phyloP scores from a whole-genome alignment of 1,284 basidiomycete genomes.

The Tilletia horrida region DNA sequence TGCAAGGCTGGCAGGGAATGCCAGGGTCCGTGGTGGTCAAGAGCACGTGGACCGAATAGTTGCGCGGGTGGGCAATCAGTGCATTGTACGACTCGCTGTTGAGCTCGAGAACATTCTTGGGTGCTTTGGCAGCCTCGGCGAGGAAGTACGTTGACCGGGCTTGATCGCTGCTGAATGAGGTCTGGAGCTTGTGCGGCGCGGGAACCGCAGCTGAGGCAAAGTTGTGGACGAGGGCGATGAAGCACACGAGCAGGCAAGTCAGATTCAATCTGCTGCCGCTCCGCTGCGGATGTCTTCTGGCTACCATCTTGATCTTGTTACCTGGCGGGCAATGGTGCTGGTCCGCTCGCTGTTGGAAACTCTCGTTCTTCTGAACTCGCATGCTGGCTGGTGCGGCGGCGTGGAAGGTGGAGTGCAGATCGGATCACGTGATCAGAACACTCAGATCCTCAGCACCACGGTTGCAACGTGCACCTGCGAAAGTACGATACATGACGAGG shows the following conservation, averaged over 20 bases:
- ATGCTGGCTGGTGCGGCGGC: not conserved
- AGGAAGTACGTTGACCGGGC: slow-evolving; percentile 9
- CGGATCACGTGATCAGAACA: slow-evolving; percentile 11
- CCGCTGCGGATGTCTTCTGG: not conserved
- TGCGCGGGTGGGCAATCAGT: not conserved
- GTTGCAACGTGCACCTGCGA: too few relatives aligned
- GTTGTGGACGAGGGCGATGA: not conserved
- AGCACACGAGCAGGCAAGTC: not conserved
- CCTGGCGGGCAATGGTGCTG: not conserved
- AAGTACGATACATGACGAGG: not conserved
- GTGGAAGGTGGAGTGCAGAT: slow-evolving; percentile 1
- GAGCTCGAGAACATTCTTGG: slow-evolving; percentile 16
- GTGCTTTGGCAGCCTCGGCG: not conserved
- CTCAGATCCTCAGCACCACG: too few relatives aligned
- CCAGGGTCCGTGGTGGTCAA: slow-evolving; percentile 34
- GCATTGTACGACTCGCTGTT: slow-evolving; percentile 12
- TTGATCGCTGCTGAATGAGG: not conserved
- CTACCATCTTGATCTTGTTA: not conserved
- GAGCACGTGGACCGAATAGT: slow-evolving; percentile 36
- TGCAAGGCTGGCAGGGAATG: slow-evolving; percentile 42
- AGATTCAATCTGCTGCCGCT: not conserved
- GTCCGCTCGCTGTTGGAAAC: not conserved
- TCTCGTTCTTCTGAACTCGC: not conserved
- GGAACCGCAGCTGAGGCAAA: not conserved
- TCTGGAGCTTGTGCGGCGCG: slow-evolving; percentile 5